Base-by-base conservation (phyloP, 352 stramenopile species). In the Blastocystis sp. region DNA sequence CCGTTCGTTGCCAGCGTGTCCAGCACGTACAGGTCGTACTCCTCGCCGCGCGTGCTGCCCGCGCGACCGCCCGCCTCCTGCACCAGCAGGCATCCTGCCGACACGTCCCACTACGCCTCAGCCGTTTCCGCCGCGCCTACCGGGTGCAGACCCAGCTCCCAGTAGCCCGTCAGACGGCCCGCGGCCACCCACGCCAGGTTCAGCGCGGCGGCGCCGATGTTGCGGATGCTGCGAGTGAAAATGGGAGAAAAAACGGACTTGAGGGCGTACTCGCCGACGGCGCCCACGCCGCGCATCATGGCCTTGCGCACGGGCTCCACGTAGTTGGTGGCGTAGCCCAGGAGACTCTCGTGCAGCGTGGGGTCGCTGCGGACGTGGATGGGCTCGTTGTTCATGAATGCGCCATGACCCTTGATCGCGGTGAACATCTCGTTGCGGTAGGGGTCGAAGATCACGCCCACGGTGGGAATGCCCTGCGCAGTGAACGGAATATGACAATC, bases 391-490 rank as follows among this genome's bases (percentile, higher is more conserved):
- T 96, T 98, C 14, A 95, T 90, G 86, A 93, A 96, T 52, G 95
- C 91, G 78, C 96, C 96, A 48, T 93, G 91, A 62, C 94, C 95
- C 62, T 92, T 89, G 40, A 97, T 91, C 5, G 94, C 95, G 52
- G 91, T 93, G 89, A 98, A 98, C 53, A 98, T 89, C 92, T 99
- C 96, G 82, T 98, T 92, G 1, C 94, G 94, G 87, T 96, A 96
- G 76, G 96, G 96, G 78, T 98, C 94, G 90, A 95, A 98, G 62
- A 98, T 94, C n/a, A 98, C 95, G 43, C 95, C 96, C 1, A 98
- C 91, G 17, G 96, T 92, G 10, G 98, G 93, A 38, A 79, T 76
- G 17, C 59, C 60, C 70, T 80, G 67, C 7, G 28, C 14, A 62
- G 21, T 23, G 19, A 34, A 80, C 7, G 67, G 9, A 2, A 9